A percentile compares a stretch with the other conserved stretches of the same genome.
Evolutionary conservation across 257 asterid species (phyloP).

Genomic region (Solanum medicagineum): DNA sequence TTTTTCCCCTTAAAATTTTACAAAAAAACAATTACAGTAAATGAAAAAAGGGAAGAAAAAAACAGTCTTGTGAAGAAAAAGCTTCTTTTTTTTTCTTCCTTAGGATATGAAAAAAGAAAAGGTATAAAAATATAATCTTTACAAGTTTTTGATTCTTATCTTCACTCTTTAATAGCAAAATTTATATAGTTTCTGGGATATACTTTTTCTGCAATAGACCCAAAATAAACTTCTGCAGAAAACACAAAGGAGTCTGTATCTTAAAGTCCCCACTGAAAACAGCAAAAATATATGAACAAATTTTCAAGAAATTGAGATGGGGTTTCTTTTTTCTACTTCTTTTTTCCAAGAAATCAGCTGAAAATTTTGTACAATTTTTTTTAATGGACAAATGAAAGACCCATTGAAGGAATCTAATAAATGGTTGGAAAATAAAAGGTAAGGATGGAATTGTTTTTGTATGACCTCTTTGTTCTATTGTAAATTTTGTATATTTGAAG

Average conservation of each 20-base stretch:
- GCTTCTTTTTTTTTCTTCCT: constrained; percentile 6
- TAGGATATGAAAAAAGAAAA: neutral
- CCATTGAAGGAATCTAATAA: constrained; percentile 69
- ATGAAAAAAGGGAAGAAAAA: neutral
- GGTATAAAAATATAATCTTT: constrained; percentile 8
- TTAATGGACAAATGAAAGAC: constrained; percentile 35
- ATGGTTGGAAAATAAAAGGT: constrained; percentile 40
- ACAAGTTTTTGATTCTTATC: constrained; percentile 18
- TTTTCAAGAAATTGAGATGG: constrained; percentile 30
- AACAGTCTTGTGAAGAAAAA: constrained; percentile 1
- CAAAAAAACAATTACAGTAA: constrained; percentile 9
- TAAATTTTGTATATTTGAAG: constrained; percentile 33
- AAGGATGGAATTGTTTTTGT: constrained; percentile 43
- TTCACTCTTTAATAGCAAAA: constrained; percentile 16
- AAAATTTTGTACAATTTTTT: constrained; percentile 33
- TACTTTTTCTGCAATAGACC: constrained; percentile 6
- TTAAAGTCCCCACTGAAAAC: constrained; percentile 39
- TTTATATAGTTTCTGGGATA: constrained; percentile 19
- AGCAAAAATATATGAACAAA: constrained; percentile 22
- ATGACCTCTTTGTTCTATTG: constrained; percentile 36
- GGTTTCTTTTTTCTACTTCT: neutral
- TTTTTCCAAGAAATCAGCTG: neutral
- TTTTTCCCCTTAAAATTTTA: constrained; percentile 13
- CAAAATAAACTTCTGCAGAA: neutral
- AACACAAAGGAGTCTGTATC: constrained; percentile 6